Conservation (phyloP, 78 protist genomes). For the Protostelium mycophagum region DNA sequence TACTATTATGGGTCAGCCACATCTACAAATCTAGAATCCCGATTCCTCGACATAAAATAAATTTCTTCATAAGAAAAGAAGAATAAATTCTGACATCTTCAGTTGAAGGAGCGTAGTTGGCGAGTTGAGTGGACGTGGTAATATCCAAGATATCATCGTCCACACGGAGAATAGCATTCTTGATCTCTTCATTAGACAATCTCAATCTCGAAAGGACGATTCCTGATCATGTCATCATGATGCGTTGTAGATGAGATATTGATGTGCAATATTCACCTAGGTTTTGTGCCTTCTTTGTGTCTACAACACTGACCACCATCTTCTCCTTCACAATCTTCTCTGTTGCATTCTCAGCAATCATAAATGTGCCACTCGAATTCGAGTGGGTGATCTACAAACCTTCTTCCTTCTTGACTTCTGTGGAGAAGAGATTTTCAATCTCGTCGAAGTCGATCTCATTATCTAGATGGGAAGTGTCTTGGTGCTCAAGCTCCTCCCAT, state of each 20-base stretch:
- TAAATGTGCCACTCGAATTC: no score
- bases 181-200: background rate
- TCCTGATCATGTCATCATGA: no score
- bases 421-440: background rate
- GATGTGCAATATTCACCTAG: no score
- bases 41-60: background rate
- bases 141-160: background rate
- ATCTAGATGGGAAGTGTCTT: background rate
- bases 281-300: constrained; percentile 61
- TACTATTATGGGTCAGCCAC: no score
- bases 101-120: background rate
- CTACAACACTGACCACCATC: constrained; percentile 38
- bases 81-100: background rate
- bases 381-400: no score
- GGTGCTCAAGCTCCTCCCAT: background rate
- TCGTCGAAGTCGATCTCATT: background rate
- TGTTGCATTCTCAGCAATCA: constrained; percentile 42
- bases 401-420: background rate
- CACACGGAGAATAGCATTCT: background rate
- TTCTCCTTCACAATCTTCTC: constrained; percentile 57
- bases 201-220: background rate
- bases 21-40: background rate
- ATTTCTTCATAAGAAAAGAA: no score
- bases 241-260: no score
- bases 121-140: background rate